Evolutionary conservation across 2,329 filamentous ascomycete genomes (phyloP).

Genomic region (Apiospora arundinis): DNA sequence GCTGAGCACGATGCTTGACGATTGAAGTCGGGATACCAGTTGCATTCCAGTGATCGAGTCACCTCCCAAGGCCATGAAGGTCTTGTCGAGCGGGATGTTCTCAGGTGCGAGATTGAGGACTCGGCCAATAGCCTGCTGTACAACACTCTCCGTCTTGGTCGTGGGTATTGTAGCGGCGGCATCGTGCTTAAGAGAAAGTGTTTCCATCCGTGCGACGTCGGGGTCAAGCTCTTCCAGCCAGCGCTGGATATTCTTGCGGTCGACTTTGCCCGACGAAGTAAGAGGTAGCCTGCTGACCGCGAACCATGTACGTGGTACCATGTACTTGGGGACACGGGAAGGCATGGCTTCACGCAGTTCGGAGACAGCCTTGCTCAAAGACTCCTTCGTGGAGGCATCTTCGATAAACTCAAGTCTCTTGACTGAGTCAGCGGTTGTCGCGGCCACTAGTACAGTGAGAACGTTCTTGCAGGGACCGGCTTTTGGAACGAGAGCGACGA

Average conservation of each 20-base stretch:
- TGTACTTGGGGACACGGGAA: neutral
- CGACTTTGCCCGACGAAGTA: constrained; percentile 27
- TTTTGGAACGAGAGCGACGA: constrained; percentile 2
- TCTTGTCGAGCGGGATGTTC: constrained; percentile 55
- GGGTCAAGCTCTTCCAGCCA: constrained; percentile 26
- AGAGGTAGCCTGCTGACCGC: constrained; percentile 24
- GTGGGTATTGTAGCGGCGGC: constrained; percentile 15
- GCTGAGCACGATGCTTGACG: constrained; percentile 22
- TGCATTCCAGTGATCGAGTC: constrained; percentile 68
- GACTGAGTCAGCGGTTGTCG: constrained; percentile 33
- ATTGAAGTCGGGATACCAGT: constrained; percentile 51
- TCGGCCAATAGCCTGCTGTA: constrained; percentile 25
- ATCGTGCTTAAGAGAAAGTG: neutral
- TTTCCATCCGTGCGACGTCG: neutral
- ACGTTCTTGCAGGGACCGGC: constrained; percentile 28
- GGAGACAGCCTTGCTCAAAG: neutral
- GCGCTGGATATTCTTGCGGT: constrained; percentile 23
- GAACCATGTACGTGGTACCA: constrained; percentile 27
- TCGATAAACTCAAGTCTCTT: constrained; percentile 34
- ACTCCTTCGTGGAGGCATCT: constrained; percentile 33
- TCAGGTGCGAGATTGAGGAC: constrained; percentile 23
- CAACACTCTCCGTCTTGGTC: constrained; percentile 23
- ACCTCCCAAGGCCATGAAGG: constrained; percentile 66
- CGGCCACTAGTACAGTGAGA: constrained; percentile 34
- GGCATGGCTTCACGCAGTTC: constrained; percentile 22